Percentiles rank a stretch among this genome's conserved stretches.
Conservation (phyloP, 192 early-diverging fungal genomes). For the Podochytrium sp. region DNA sequence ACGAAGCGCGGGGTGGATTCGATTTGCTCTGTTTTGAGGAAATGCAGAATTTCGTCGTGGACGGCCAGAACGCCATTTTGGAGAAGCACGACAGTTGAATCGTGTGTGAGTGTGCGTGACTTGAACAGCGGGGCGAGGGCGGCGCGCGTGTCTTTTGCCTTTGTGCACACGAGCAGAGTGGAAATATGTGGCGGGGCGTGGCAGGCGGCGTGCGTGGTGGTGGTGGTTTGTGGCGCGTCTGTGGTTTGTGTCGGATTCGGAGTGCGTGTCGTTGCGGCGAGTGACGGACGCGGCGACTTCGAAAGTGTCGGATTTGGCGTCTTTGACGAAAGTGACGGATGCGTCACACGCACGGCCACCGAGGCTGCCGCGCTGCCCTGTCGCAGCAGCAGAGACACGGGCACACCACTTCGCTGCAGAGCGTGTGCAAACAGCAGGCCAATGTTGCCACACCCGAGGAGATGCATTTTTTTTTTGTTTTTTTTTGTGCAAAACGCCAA, state of each 20-base stretch:
- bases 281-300: background rate
- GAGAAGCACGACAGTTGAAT: conserved; percentile 14
- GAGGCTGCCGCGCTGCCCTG: background rate
- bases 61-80: conserved; percentile 21
- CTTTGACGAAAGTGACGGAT: background rate
- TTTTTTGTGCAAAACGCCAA: too few relatives aligned
- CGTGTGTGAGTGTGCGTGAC: background rate
- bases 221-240: background rate
- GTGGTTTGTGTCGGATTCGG: background rate
- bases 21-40: too few relatives aligned
- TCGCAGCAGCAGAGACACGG: conserved; percentile 3
- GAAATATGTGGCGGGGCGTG: background rate
- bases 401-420: background rate
- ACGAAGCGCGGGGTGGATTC: background rate
- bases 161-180: conserved; percentile 20
- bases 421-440: conserved; percentile 4
- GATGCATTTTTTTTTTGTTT: background rate
- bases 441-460: conserved; percentile 6
- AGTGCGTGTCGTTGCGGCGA: background rate
- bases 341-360: background rate
- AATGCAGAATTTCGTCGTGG: background rate
- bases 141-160: background rate
- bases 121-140: conserved; percentile 11
- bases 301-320: background rate
- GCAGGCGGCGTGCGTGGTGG: background rate